Conservation (phyloP, 805 yeast species). For the Kuraishia piskuri region DNA sequence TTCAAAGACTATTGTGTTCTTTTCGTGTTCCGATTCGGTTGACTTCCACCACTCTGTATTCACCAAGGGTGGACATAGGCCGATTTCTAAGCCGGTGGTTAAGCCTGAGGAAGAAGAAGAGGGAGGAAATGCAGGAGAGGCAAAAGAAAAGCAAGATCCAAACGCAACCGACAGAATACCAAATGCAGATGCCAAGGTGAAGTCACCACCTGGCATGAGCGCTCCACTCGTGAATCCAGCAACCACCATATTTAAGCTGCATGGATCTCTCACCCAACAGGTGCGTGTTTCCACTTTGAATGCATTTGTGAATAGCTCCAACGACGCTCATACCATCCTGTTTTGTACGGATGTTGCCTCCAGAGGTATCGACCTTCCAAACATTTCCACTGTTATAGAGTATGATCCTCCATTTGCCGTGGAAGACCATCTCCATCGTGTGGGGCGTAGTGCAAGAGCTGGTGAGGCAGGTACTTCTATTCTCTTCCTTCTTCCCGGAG, state of each 20-base stretch:
- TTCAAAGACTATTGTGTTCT: conserved; percentile 69
- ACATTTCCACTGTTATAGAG: conserved; percentile 79
- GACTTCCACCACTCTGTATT: conserved; percentile 82
- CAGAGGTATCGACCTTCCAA: conserved; percentile 89
- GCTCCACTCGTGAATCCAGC: conserved; percentile 43
- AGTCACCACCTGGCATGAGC: conserved; percentile 31
- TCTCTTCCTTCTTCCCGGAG: conserved; percentile 79
- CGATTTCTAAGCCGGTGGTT: conserved; percentile 14
- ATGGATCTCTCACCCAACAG: conserved; percentile 86
- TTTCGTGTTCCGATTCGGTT: conserved; percentile 95
- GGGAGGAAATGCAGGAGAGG: conserved; percentile 4
- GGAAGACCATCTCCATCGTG: conserved; percentile 93
- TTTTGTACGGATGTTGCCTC: conserved; percentile 98
- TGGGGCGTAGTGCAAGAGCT: conserved; percentile 98
- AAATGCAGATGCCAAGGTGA: conserved; percentile 15
- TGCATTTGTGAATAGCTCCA: conserved; percentile 40
- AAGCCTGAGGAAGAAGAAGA: conserved; percentile 23
- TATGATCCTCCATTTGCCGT: conserved; percentile 91
- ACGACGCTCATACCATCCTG: conserved; percentile 49
- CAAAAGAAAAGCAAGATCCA: conserved; percentile 6
- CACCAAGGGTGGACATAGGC: conserved; percentile 44
- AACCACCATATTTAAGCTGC: conserved; percentile 56
- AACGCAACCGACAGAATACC: conserved; percentile 9
- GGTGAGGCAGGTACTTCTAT: conserved; percentile 76
- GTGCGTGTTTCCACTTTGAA: conserved; percentile 70